These are phyloP conservation scores for Fusarium sp. DNA, from an alignment of 2,329 filamentous ascomycete genomes.

Conservation along the genomic window DNA sequence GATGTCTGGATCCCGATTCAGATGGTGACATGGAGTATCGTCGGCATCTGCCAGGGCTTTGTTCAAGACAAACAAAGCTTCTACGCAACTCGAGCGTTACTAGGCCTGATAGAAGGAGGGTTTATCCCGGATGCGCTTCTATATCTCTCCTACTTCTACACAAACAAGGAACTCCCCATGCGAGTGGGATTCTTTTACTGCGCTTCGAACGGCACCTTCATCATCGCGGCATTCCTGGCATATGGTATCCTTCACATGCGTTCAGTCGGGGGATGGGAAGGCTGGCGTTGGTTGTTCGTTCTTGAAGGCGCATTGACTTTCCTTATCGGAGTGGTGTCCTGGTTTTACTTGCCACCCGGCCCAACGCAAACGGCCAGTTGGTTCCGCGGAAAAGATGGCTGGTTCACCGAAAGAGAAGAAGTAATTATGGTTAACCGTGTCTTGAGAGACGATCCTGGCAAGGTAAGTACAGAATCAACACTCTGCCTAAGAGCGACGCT, in stretches of 20 bases:
- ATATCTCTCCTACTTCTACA: conserved; percentile 78
- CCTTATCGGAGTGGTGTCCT: conserved; percentile 33
- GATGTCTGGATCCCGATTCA: conserved; percentile 70
- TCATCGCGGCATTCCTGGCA: conserved; percentile 7
- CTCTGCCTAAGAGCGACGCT: background rate
- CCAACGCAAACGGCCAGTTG: conserved; percentile 61
- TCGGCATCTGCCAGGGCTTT: conserved; percentile 49
- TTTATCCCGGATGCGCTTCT: conserved; percentile 54
- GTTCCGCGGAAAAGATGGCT: conserved; percentile 63
- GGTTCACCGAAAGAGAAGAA: conserved; percentile 68
- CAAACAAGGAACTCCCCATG: conserved; percentile 59
- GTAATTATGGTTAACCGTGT: conserved; percentile 64
- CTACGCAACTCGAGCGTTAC: conserved; percentile 58
- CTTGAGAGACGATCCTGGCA: conserved; percentile 66
- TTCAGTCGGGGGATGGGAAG: conserved; percentile 61
- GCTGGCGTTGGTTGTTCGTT: conserved; percentile 69
- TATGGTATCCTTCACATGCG: conserved; percentile 66
- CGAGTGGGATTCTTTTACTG: conserved; percentile 77
- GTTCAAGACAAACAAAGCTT: conserved; percentile 45
- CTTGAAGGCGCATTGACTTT: conserved; percentile 50
- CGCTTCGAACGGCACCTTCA: conserved; percentile 1
- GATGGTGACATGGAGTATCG: conserved; percentile 57
- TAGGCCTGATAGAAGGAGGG: conserved; percentile 13
- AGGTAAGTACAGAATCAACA: background rate
- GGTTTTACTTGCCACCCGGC: conserved; percentile 38